Evolutionary conservation across 108 stramenopile genomes (phyloP), one percentile per base, ranked within the genome.

Genomic region (Skeletonema tropicum): DNA sequence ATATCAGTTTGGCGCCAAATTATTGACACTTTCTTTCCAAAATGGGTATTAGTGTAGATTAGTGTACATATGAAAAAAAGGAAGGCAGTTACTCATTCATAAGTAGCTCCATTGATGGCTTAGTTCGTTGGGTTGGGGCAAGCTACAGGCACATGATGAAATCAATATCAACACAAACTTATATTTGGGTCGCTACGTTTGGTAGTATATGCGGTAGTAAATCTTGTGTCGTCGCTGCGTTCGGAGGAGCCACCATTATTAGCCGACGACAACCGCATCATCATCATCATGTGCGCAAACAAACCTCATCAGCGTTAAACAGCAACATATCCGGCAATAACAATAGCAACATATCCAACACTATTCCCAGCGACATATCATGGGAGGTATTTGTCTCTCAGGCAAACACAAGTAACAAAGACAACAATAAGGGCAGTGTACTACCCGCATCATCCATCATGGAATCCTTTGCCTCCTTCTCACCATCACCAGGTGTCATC

Each of bases 321-420:
- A n/a, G n/a, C n/a, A n/a, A n/a, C n/a, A n/a, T n/a, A n/a, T n/a
- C n/a, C n/a, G n/a, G n/a, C n/a, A n/a, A n/a, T n/a, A n/a, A n/a
- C n/a, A 52, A 23, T 15, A 52, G 17, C 49, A 52, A 52, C 49
- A 21, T 21, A 19, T 52, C 49, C 19, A 15, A 15, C 49, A 52
- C 4, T 52, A 15, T 7, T 23, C 49, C 21, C 17, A 15, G 15
- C 5, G 49, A 21, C 21, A 52, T 52, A 19, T 21, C 17, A 21
- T 94, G 93, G 93, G 72, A 87, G 55, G 89, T 94, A 0, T 94
- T 90, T 36, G 91, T 94, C 6, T 90, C 88, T 75, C 84, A 90
- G 66, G 83, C 90, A 35, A 57, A 31, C 49, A 89, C 79, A 57
- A 58, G 79, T 48, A 87, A 83, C 13, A 79, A 88, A 67, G 93